phyloP scores from a whole-genome alignment of 306 rosid species.

The Sindora glabra region DNA sequence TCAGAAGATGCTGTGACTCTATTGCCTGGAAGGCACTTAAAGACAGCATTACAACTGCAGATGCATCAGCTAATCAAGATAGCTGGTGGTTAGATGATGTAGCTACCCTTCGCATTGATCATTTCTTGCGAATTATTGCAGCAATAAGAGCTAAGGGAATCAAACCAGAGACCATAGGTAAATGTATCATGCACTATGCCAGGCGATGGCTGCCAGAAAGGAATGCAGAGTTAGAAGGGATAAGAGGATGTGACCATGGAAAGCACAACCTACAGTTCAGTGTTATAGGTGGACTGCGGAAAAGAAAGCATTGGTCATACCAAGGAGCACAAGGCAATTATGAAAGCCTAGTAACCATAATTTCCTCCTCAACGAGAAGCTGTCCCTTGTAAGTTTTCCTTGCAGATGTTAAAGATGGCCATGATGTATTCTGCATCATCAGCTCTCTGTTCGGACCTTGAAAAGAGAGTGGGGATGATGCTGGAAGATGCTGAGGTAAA shows the following conservation, averaged over 20 bases:
- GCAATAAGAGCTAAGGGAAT: slow-evolving; percentile 59
- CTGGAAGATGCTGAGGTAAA: slow-evolving; percentile 78
- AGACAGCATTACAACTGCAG: slow-evolving; percentile 28
- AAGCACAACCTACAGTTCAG: slow-evolving; percentile 58
- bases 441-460: slow-evolving; percentile 81
- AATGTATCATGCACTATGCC: slow-evolving; percentile 72
- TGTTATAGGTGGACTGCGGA: slow-evolving; percentile 41
- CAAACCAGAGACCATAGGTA: slow-evolving; percentile 61
- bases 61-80: slow-evolving; percentile 31
- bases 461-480: slow-evolving; percentile 74
- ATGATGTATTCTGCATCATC: slow-evolving; percentile 72
- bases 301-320: slow-evolving; percentile 38
- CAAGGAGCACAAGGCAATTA: slow-evolving; percentile 60
- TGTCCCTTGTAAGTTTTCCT: slow-evolving; percentile 71
- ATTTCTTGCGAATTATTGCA: slow-evolving; percentile 59
- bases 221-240: slow-evolving; percentile 60
- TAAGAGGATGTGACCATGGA: slow-evolving; percentile 57
- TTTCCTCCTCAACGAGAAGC: slow-evolving; percentile 79
- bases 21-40: slow-evolving; percentile 76
- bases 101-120: slow-evolving; percentile 49
- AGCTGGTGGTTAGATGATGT: slow-evolving; percentile 65
- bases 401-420: slow-evolving; percentile 77
- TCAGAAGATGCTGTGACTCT: slow-evolving; percentile 93
- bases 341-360: slow-evolving; percentile 69
- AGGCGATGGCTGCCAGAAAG: slow-evolving; percentile 63